Evolutionary conservation across 2,329 filamentous ascomycete species (phyloP).

Genomic region (Penicillium sp.): DNA sequence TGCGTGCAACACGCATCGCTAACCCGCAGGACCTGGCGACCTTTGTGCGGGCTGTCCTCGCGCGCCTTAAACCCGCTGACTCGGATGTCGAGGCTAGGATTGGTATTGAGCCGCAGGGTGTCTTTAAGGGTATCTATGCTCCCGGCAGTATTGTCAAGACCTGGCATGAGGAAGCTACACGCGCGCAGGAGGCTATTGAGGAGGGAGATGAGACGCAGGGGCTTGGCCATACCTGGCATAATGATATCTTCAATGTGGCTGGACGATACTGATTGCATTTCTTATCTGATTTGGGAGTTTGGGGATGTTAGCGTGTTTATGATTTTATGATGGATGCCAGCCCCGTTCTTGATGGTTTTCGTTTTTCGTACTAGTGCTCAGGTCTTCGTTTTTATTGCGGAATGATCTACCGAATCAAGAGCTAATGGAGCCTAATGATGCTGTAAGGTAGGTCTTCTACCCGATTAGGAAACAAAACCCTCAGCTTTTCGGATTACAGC

Average conservation of each 20-base stretch:
- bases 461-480: too few relatives aligned
- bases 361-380: not conserved
- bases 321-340: not conserved
- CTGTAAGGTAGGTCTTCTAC: too few relatives aligned
- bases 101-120: slow-evolving; percentile 63
- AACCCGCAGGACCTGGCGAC: slow-evolving; percentile 76
- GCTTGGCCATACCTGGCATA: slow-evolving; percentile 63
- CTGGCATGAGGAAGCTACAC: slow-evolving; percentile 77
- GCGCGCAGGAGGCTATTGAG: slow-evolving; percentile 70
- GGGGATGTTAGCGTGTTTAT: not conserved
- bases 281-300: not conserved
- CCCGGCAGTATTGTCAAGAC: slow-evolving; percentile 84
- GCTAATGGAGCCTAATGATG: too few relatives aligned
- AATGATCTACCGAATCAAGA: not conserved
- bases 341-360: not conserved
- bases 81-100: slow-evolving; percentile 73
- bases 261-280: slow-evolving; percentile 3
- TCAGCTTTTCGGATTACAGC: too few relatives aligned
- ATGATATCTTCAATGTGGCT: slow-evolving; percentile 69
- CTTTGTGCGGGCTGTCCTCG: slow-evolving; percentile 78
- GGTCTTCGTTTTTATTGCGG: not conserved
- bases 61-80: slow-evolving; percentile 70
- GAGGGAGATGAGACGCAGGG: slow-evolving; percentile 62
- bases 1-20: slow-evolving; percentile 80
- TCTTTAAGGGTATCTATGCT: slow-evolving; percentile 82